Conservation (phyloP, 2,329 filamentous ascomycete species). For the Knufia fluminis region DNA sequence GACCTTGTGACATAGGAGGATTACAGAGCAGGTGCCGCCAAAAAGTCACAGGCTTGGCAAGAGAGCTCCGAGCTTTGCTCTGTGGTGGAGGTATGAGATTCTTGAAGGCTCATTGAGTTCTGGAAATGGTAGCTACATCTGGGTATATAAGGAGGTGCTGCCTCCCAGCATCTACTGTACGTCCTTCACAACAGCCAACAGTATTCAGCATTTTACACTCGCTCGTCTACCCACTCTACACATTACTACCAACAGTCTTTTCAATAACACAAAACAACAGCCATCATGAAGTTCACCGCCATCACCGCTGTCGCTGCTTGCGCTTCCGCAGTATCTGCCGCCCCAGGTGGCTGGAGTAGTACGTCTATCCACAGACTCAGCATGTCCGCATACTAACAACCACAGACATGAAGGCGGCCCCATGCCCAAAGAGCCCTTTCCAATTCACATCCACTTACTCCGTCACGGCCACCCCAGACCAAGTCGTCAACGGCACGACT, state of each 20-base stretch:
- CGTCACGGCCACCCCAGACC: conserved; percentile 40
- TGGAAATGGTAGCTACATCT: too few relatives aligned
- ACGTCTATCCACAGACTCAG: neutral
- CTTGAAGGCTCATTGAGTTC: too few relatives aligned
- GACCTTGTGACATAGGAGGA: too few relatives aligned
- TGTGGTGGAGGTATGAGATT: too few relatives aligned
- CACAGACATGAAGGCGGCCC: neutral
- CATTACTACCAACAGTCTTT: neutral
- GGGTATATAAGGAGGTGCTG: too few relatives aligned
- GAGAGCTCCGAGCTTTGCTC: too few relatives aligned
- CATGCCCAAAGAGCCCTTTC: conserved; percentile 8
- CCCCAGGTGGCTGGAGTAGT: neutral
- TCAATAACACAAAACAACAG: neutral
- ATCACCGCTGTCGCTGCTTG: conserved; percentile 4
- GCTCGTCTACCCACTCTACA: neutral
- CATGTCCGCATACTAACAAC: neutral
- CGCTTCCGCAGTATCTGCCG: conserved; percentile 2
- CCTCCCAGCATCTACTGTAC: too few relatives aligned
- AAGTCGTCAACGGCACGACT: conserved; percentile 40
- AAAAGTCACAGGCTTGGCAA: too few relatives aligned
- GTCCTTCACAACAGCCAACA: neutral
- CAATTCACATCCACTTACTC: conserved; percentile 43
- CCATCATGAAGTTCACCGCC: conserved; percentile 9
- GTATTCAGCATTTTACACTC: neutral
- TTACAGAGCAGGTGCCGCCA: too few relatives aligned